Percentiles rank a stretch among this genome's conserved stretches.
Evolutionary conservation across 2,329 filamentous ascomycete species (phyloP).

Genomic region (Chaetomium sp.): DNA sequence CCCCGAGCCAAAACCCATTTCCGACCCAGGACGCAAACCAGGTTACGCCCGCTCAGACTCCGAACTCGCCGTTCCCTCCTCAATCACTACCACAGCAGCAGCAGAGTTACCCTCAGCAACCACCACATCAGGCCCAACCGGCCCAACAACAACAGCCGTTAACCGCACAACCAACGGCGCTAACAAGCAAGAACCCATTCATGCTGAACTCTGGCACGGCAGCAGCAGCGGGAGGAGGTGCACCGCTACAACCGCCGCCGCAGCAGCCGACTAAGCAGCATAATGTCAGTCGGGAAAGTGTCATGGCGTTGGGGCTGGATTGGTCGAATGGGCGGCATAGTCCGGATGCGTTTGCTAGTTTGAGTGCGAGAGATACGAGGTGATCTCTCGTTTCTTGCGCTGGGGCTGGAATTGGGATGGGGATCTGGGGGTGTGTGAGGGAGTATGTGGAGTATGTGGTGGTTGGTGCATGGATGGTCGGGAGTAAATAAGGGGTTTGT

Average conservation of each 20-base stretch:
- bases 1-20: slow-evolving; percentile 8
- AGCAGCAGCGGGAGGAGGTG: slow-evolving; percentile 17
- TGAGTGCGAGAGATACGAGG: slow-evolving; percentile 55
- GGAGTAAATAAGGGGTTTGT: not conserved
- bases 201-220: too few species aligned
- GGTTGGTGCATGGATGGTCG: too few species aligned
- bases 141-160: slow-evolving; percentile 17
- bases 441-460: too few species aligned
- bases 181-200: too few species aligned
- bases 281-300: slow-evolving; percentile 64
- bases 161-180: too few species aligned
- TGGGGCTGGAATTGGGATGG: too few species aligned
- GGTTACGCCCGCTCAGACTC: slow-evolving; percentile 9
- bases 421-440: too few species aligned
- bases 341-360: slow-evolving; percentile 71
- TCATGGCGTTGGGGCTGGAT: slow-evolving; percentile 59
- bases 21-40: slow-evolving; percentile 9
- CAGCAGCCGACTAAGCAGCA: slow-evolving; percentile 24
- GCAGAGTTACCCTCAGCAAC: slow-evolving; percentile 13
- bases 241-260: slow-evolving; percentile 19
- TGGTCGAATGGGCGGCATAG: slow-evolving; percentile 68
- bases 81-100: slow-evolving; percentile 12
- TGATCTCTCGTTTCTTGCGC: too few species aligned
- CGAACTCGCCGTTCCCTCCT: slow-evolving; percentile 12
- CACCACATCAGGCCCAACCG: slow-evolving; percentile 12